A percentile compares a stretch with the other conserved stretches of the same genome.
phyloP scores from a whole-genome alignment of 1,284 basidiomycete genomes.

The Rhodotorula glutinis region DNA sequence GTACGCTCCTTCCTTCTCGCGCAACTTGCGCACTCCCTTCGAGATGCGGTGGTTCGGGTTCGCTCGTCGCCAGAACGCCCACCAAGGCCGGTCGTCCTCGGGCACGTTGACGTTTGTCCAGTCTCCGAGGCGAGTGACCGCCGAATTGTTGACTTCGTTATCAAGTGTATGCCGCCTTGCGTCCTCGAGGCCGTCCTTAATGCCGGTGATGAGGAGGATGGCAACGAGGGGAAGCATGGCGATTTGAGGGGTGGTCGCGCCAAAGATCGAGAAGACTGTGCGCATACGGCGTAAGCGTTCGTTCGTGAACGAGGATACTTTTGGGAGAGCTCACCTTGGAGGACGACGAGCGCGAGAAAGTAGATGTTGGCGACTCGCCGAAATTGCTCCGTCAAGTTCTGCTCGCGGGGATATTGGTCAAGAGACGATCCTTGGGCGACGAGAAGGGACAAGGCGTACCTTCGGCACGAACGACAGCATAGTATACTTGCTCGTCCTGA shows the following conservation, averaged over 20 bases:
- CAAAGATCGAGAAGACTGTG: constrained; percentile 83
- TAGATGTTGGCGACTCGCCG: constrained; percentile 87
- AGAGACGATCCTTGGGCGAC: too few species aligned
- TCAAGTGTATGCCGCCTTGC: constrained; percentile 81
- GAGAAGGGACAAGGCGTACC: constrained; percentile 27
- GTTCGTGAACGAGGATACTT: background rate
- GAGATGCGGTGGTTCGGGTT: constrained; percentile 46
- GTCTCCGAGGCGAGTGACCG: constrained; percentile 76
- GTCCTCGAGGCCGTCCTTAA: constrained; percentile 94
- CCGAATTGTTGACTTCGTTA: constrained; percentile 86
- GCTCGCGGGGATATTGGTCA: background rate
- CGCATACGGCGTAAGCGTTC: background rate
- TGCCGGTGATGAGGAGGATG: constrained; percentile 81
- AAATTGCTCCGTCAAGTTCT: constrained; percentile 86
- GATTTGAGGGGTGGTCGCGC: constrained; percentile 76
- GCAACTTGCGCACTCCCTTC: constrained; percentile 77
- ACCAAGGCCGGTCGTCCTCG: constrained; percentile 49
- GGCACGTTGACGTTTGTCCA: constrained; percentile 90
- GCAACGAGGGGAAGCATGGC: constrained; percentile 83
- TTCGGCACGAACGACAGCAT: constrained; percentile 87
- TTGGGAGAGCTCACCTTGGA: constrained; percentile 61
- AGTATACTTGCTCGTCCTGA: constrained; percentile 92
- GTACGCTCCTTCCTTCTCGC: constrained; percentile 72
- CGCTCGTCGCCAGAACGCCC: constrained; percentile 33
- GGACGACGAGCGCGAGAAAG: constrained; percentile 77